Base-by-base conservation (phyloP, 345 rosid species). In the Litchi chinensis region DNA sequence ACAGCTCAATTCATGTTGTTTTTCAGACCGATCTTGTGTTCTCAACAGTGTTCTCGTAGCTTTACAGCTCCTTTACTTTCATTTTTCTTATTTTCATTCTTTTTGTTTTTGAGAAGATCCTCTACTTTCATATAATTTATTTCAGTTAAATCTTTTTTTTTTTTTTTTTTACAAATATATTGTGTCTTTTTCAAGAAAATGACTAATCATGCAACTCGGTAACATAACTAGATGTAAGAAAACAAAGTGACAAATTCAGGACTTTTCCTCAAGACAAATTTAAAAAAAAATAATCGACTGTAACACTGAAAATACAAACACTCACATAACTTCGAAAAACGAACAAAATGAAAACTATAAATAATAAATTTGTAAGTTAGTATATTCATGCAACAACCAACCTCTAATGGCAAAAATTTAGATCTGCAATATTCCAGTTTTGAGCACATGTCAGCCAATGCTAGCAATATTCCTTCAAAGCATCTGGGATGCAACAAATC, bases 351-450 rank as follows among this genome's bases (percentile, higher is more conserved):
- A 32, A 76, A 24, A 76, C 68, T 22, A 54, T 16, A 68, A 68
- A 48, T 22, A 71, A 67, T 46, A 70, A 82, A 57, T 8, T 57
- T 10, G 73, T 65, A 78, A 32, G 12, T 11, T 74, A 56, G 67
- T 39, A n/a, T 40, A 68, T 50, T 64, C 48, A 68, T 12, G 39
- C 75, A 48, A 83, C 68, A 65, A 71, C 77, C 79, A 12, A 95
- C 98, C 98, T 92, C 82, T 84, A 86, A 78, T 48, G 89, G 87
- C 82, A 92, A 75, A 82, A 92, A 89, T 80, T 82, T 87, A 80
- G 88, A 86, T 80, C 99, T 84, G 88, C 99, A 95, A 78, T 81
- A 83, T 87, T 95, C 99, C 81, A 91, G 82, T 84, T 83, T 86
- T 22, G 98, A 90, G 87, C 98, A 93, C 82, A 95, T 66, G 80